phyloP scores from a whole-genome alignment of 148 eudicot genomes.

The Suaeda aralocaspica region DNA sequence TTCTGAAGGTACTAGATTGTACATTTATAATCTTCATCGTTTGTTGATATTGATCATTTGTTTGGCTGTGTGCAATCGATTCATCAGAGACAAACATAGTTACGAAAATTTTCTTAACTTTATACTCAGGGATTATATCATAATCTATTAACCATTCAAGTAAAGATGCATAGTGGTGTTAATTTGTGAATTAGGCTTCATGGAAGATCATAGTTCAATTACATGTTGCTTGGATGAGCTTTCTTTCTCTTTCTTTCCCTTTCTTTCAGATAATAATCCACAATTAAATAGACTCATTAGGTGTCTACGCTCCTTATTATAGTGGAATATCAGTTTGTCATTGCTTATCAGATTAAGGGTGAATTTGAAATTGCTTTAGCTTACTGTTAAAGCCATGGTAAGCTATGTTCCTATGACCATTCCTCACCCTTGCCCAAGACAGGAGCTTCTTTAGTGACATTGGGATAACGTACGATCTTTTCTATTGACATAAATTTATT shows the following conservation, averaged over 20 bases:
- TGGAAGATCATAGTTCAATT: neutral
- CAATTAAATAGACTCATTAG: neutral
- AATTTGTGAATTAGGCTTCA: neutral
- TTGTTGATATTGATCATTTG: neutral
- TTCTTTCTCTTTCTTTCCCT: neutral
- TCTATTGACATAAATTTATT: conserved; percentile 1
- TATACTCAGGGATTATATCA: neutral
- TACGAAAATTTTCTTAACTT: neutral
- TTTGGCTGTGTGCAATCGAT: neutral
- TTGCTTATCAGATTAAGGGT: neutral
- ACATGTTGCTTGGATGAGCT: neutral
- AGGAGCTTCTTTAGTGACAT: neutral
- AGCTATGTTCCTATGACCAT: neutral
- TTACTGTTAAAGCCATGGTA: neutral
- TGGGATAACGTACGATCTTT: neutral
- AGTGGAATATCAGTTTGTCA: neutral
- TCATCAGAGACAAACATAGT: neutral
- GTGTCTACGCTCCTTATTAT: neutral
- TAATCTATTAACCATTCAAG: too few species aligned
- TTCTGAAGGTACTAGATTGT: conserved; percentile 59
- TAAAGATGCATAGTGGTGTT: neutral
- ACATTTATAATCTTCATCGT: conserved; percentile 1
- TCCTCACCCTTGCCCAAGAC: neutral
- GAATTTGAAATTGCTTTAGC: neutral
- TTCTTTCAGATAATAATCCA: neutral